Base-by-base conservation (phyloP, 1,139 yeast genomes). In the Casaregolazyma suthepensis region DNA sequence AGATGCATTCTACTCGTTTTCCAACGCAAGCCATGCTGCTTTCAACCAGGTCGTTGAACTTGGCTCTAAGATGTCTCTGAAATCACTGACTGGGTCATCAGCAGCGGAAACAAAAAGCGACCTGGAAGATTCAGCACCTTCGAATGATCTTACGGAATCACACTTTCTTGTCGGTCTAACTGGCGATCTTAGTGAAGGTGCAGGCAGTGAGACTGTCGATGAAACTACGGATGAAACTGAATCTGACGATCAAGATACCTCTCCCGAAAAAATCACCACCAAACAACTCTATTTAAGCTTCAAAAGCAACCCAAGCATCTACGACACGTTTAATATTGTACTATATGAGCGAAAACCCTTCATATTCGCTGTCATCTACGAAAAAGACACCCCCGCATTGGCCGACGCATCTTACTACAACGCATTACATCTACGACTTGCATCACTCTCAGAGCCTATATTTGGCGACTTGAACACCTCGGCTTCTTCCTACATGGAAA, bases 371-470 rank as follows among this genome's bases (percentile, higher is more conserved):
- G 53, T 65, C 37, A 46, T 65, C 7, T 65, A 61, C 50, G 46
- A 51, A 15, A 48, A 53, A 10, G 56, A 58, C 5, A 50, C 57
- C n/a, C 29, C 57, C 3, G 40, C 43, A 18, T 52, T 63, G 17
- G 46, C 55, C 3, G 54, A 54, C 40, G 50, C 50, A 17, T 42
- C 50, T 15, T 57, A 59, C 47, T 66, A 64, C 51, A 50, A 56
- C 10, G 55, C 59, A 3, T 54, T 66, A 26, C 66, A 66, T 57
- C 53, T 61, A 15, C 60, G 64, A 38, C 57, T 66, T 38, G 68
- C 67, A 15, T 62, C 69, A 3, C 53, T 66, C 10, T 59, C 62
- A 1, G 69, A 65, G 46, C 67, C 69, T 1, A 56, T 66, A 9
- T 59, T 54, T 46, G 48, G 63, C 2, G 69, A 66, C 45, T 47